Base-by-base conservation (phyloP, 23 red algal genomes). In the Gracilariopsis chorda region DNA sequence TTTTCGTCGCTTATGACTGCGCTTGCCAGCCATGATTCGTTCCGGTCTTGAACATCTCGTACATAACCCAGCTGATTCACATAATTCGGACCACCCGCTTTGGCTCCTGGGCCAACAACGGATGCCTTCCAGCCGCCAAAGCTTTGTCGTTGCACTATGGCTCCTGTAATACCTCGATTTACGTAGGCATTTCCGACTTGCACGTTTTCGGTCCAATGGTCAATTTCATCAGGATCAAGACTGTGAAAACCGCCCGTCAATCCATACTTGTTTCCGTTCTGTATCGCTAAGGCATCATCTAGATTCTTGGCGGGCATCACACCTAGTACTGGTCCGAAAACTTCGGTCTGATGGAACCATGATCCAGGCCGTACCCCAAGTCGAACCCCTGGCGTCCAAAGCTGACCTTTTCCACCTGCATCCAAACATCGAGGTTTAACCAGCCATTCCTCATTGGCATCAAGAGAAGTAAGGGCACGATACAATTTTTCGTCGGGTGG, bases 81-180 rank as follows among this genome's bases (percentile, higher is more conserved):
- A 41, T 90, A 90, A 55, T 90, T 90, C 4, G 86, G 86, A 37
- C 74, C 86, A 45, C 86, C 86, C 43, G 86, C 86, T 69, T 80
- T 90, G 29, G 86, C 86, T 63, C 86, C 86, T 42, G 86, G 70
- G 14, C 86, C 86, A 2, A 78, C 71, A 4, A 49, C 58, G n/a
- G 86, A 90, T 34, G 33, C 74, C 59, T 90, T 90, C 72, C 71
- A 80, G 20, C 86, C 86, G 21, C 86, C 86, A 34, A 90, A 90
- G 40, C 72, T 59, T 44, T 90, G 86, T 25, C 86, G 72, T 10
- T 69, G 86, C 37, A 90, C 86, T 47, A 90, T 90, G 10, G 86
- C 86, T 4, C 86, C 74, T 11, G 72, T 90, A 16, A 69, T 80
- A 49, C 86, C 74, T 0, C 86, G 86, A 7, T 90, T 90, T 21